Evolutionary conservation across 1,139 yeast genomes (phyloP).

Genomic region (Yamadazyma sp.): DNA sequence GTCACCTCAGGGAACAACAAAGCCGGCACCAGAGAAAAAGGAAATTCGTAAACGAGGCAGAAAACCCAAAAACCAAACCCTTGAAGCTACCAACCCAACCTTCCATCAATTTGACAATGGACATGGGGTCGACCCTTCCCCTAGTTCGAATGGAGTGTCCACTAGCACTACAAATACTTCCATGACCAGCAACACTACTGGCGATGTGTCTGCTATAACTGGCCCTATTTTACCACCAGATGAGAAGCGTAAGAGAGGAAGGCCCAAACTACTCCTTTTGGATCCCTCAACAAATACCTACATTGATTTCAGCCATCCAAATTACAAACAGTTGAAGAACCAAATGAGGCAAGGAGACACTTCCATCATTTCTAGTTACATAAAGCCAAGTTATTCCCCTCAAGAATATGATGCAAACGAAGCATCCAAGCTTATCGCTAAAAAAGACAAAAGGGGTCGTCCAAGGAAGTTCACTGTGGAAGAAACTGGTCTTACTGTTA

Average conservation of each 20-base stretch:
- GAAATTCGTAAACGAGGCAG: constrained; percentile 12
- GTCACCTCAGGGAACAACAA: not conserved
- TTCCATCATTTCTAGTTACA: constrained; percentile 11
- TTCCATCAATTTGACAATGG: constrained; percentile 11
- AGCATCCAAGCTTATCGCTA: constrained; percentile 38
- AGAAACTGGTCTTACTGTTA: constrained; percentile 49
- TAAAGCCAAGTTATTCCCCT: constrained; percentile 6
- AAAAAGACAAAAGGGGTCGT: constrained; percentile 49
- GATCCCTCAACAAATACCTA: constrained; percentile 44
- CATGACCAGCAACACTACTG: not conserved
- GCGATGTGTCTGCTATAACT: not conserved
- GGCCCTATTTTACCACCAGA: constrained; percentile 8
- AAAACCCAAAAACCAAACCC: constrained; percentile 11
- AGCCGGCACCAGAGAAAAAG: not conserved
- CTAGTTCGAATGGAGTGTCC: not conserved
- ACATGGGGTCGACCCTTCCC: not conserved
- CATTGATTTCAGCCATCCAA: constrained; percentile 46
- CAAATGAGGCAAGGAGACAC: constrained; percentile 27
- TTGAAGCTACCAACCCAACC: constrained; percentile 11
- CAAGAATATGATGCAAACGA: constrained; percentile 35
- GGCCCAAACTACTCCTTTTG: constrained; percentile 44
- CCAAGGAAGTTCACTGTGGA: constrained; percentile 54
- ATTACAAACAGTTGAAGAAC: constrained; percentile 41
- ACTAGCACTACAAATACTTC: not conserved
- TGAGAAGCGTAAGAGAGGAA: constrained; percentile 42